phyloP scores from a whole-genome alignment of 2,329 filamentous ascomycete genomes.

The Diaporthe batatas region DNA sequence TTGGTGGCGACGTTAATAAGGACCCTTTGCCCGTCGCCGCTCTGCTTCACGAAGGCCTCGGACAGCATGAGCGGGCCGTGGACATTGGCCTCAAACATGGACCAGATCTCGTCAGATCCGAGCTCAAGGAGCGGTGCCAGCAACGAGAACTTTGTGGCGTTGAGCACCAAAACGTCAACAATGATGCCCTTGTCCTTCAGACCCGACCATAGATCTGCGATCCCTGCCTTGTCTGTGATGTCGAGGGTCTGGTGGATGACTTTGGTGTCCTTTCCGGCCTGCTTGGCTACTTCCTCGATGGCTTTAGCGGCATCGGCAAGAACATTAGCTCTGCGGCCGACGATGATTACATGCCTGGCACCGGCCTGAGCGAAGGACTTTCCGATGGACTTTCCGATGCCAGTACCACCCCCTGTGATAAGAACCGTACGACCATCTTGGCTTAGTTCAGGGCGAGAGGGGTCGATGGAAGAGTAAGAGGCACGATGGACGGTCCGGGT shows the following conservation, averaged over 20 bases:
- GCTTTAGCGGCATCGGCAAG: conserved; percentile 29
- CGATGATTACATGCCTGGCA: conserved; percentile 36
- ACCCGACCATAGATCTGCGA: conserved; percentile 34
- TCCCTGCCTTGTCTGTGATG: conserved; percentile 33
- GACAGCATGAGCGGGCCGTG: conserved; percentile 41
- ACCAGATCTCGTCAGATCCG: conserved; percentile 42
- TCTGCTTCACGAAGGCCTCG: conserved; percentile 43
- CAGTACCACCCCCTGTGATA: conserved; percentile 41
- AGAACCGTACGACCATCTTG: conserved; percentile 38
- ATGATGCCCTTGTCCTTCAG: conserved; percentile 37
- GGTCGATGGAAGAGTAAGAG: conserved; percentile 31
- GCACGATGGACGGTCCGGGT: conserved; percentile 22
- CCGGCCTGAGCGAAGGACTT: conserved; percentile 34
- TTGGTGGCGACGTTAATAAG: conserved; percentile 35
- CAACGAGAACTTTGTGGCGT: conserved; percentile 35
- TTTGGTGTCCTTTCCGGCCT: conserved; percentile 15
- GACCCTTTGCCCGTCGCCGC: conserved; percentile 5
- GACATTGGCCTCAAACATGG: conserved; percentile 44
- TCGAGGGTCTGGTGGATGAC: conserved; percentile 36
- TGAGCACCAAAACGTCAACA: conserved; percentile 23
- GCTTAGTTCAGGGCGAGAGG: conserved; percentile 24
- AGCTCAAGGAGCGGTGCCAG: conserved; percentile 37
- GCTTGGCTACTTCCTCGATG: conserved; percentile 9
- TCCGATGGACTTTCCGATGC: conserved; percentile 40
- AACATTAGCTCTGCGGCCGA: conserved; percentile 35